Evolutionary conservation across 345 rosid species (phyloP).

Genomic region (Hibiscus syriacus): DNA sequence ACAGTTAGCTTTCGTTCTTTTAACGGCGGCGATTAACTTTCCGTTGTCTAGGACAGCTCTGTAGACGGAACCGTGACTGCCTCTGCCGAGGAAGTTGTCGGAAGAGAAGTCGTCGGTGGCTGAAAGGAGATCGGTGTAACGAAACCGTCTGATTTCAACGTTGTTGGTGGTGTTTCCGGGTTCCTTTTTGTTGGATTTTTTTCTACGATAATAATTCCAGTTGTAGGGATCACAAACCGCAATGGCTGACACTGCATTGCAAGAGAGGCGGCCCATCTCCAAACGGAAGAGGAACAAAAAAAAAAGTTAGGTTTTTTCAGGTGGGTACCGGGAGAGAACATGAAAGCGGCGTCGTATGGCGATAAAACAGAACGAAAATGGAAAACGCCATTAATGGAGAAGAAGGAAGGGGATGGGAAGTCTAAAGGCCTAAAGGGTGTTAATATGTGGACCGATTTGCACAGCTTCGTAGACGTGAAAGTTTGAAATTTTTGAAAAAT

Average conservation of each 20-base stretch:
- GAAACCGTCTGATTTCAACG: conserved; percentile 29
- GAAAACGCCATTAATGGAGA: background rate
- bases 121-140: conserved; percentile 43
- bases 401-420: background rate
- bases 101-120: conserved; percentile 67
- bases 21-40: conserved; percentile 64
- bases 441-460: background rate
- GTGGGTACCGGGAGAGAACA: background rate
- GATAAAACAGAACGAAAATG: too few species aligned
- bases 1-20: conserved; percentile 29
- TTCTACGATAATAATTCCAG: conserved; percentile 36
- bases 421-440: background rate
- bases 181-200: background rate
- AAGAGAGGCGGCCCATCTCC: conserved; percentile 38
- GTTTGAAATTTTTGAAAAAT: background rate
- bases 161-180: background rate
- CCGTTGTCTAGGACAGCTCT: conserved; percentile 63
- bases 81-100: conserved; percentile 64
- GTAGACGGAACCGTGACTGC: conserved; percentile 81
- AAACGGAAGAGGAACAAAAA: background rate
- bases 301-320: background rate
- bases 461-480: background rate
- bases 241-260: conserved; percentile 61
- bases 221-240: conserved; percentile 56
- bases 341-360: background rate